These are phyloP conservation scores for Hypomyces rosellus DNA, from an alignment of 2,329 filamentous ascomycete species.

Conservation along the genomic window DNA sequence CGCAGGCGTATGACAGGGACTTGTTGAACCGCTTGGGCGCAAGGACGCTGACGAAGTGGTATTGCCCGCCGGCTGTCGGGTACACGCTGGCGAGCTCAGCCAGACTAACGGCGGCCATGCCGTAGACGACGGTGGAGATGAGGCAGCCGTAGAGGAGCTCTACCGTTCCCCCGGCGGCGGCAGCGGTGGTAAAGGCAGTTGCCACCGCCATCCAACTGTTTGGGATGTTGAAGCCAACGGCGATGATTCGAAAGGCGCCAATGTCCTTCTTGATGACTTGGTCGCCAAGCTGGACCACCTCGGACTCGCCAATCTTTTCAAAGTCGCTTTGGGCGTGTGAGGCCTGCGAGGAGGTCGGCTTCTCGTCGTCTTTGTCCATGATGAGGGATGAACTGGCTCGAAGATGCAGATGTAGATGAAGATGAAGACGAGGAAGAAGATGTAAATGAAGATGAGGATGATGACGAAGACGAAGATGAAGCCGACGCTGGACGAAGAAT, in stretches of 20 bases:
- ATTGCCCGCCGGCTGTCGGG: slow-evolving; percentile 33
- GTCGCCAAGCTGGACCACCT: slow-evolving; percentile 1
- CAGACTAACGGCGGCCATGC: slow-evolving; percentile 22
- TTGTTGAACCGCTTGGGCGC: slow-evolving; percentile 18
- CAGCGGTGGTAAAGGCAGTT: slow-evolving; percentile 16
- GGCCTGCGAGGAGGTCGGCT: background rate
- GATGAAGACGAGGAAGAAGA: too few relatives aligned
- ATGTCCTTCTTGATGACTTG: slow-evolving; percentile 6
- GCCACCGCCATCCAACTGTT: slow-evolving; percentile 22
- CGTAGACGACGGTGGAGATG: slow-evolving; percentile 7
- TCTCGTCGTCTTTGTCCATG: slow-evolving; percentile 1
- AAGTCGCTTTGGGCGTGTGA: background rate
- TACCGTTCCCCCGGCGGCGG: slow-evolving; percentile 9
- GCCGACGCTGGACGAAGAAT: too few relatives aligned
- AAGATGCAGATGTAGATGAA: background rate
- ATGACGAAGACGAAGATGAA: too few relatives aligned
- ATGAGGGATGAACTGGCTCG: background rate
- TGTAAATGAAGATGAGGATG: background rate
- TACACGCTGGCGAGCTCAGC: slow-evolving; percentile 31
- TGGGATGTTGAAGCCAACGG: slow-evolving; percentile 15
- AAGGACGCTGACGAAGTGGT: slow-evolving; percentile 30
- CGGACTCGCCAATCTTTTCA: slow-evolving; percentile 13
- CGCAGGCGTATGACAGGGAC: slow-evolving; percentile 10
- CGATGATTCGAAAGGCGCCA: slow-evolving; percentile 4
- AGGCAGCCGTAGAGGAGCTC: slow-evolving; percentile 22